A percentile compares a stretch with the other conserved stretches of the same genome.
Evolutionary conservation across 1,284 basidiomycete species (phyloP).

Genomic region (Sporisorium exsertum): DNA sequence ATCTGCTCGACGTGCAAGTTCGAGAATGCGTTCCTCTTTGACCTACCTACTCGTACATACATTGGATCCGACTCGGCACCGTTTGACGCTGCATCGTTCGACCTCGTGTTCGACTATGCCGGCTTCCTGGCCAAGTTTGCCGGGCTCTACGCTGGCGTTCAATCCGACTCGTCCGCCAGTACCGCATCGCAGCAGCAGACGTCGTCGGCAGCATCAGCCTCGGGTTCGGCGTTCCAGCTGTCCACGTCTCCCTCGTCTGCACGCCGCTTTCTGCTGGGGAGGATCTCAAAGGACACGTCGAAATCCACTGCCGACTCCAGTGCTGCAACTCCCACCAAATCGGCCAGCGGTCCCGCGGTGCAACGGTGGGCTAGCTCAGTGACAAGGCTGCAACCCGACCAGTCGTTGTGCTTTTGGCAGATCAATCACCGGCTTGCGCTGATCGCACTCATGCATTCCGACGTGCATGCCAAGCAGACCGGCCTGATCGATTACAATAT

Average conservation of each 20-base stretch:
- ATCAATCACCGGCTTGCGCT: conserved; percentile 83
- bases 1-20: conserved; percentile 80
- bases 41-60: conserved; percentile 85
- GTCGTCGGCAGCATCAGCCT: not conserved
- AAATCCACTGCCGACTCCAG: not conserved
- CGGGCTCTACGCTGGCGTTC: conserved; percentile 76
- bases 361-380: conserved; percentile 68
- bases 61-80: conserved; percentile 92
- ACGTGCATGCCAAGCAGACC: conserved; percentile 80
- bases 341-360: not conserved
- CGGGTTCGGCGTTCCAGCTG: conserved; percentile 15
- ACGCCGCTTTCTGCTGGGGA: conserved; percentile 28
- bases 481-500: conserved; percentile 94
- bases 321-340: not conserved
- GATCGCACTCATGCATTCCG: conserved; percentile 82
- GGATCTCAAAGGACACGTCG: conserved; percentile 26
- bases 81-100: conserved; percentile 87
- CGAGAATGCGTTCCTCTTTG: conserved; percentile 92
- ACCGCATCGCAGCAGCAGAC: not conserved
- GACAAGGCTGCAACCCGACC: conserved; percentile 76
- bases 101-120: conserved; percentile 89
- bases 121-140: conserved; percentile 87
- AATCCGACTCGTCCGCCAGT: conserved; percentile 4
- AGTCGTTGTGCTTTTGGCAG: conserved; percentile 86
- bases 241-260: conserved; percentile 42